phyloP scores from a whole-genome alignment of 352 stramenopile genomes.

The Phytophthora cajani region DNA sequence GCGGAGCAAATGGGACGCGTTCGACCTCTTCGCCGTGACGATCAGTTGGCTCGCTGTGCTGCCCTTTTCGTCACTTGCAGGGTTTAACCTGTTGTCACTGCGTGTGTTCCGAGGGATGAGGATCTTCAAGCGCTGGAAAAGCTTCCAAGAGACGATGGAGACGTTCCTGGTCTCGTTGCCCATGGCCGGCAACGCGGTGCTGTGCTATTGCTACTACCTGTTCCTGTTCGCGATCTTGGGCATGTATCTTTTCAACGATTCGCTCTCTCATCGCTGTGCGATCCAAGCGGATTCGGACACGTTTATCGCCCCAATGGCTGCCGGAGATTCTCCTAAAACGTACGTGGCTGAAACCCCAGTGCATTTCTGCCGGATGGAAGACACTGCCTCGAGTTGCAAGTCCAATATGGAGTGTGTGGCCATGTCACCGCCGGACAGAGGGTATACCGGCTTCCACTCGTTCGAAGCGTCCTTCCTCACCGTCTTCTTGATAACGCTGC shows the following conservation, averaged over 20 bases:
- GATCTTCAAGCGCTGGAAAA: constrained; percentile 77
- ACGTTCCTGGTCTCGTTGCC: constrained; percentile 76
- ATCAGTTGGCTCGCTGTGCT: constrained; percentile 71
- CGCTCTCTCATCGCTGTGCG: constrained; percentile 76
- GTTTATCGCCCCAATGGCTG: constrained; percentile 23
- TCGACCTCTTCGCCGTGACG: constrained; percentile 66
- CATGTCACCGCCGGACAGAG: constrained; percentile 70
- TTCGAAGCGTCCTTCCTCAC: constrained; percentile 86
- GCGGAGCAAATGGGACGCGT: constrained; percentile 72
- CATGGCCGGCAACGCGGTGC: constrained; percentile 74
- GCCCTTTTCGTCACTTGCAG: constrained; percentile 46
- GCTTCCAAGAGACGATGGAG: constrained; percentile 81
- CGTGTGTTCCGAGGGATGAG: constrained; percentile 76
- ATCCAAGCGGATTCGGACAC: constrained; percentile 38
- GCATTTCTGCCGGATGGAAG: constrained; percentile 57
- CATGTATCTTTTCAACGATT: constrained; percentile 90
- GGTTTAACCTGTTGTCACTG: constrained; percentile 78
- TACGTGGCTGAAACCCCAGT: constrained; percentile 61
- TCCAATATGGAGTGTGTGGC: constrained; percentile 57
- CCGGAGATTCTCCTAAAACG: constrained; percentile 24
- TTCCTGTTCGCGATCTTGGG: constrained; percentile 87
- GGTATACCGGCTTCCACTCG: constrained; percentile 84
- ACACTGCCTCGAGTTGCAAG: constrained; percentile 30
- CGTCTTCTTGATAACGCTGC: constrained; percentile 79
- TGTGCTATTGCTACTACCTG: constrained; percentile 88